Conservation (phyloP, 2,329 filamentous ascomycete species). For the Fusarium sp. region DNA sequence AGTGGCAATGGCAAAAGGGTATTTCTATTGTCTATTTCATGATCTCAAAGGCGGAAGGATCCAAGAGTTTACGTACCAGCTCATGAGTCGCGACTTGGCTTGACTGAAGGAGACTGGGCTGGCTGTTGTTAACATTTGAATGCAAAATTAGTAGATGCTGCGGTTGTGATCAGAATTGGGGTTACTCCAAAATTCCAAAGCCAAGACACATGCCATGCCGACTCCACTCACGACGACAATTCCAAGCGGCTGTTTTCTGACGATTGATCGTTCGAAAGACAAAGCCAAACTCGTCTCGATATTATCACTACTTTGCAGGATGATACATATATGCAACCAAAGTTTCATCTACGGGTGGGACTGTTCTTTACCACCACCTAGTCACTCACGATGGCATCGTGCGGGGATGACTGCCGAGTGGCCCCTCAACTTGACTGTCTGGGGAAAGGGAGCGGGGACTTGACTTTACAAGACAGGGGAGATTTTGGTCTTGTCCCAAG, state of each 20-base stretch:
- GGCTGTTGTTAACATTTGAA: neutral
- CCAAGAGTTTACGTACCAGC: neutral
- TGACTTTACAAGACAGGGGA: neutral
- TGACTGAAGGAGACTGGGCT: neutral
- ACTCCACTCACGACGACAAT: conserved; percentile 2
- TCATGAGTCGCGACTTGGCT: neutral
- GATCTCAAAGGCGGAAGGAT: neutral
- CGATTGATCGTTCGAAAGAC: neutral
- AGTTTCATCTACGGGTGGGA: neutral
- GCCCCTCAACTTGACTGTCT: neutral
- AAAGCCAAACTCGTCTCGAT: neutral
- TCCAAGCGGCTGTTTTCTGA: neutral
- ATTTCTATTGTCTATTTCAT: neutral
- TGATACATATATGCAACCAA: neutral
- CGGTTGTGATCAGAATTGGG: no score
- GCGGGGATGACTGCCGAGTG: neutral
- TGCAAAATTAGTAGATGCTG: neutral
- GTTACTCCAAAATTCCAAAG: conserved; percentile 17
- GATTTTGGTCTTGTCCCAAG: neutral
- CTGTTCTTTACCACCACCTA: neutral
- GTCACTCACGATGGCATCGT: conserved; percentile 15
- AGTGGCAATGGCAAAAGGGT: conserved; percentile 4
- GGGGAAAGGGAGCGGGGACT: conserved; percentile 15
- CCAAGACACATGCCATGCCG: neutral
- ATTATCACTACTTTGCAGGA: neutral